A percentile compares a stretch with the other conserved stretches of the same genome.
Evolutionary conservation across 176 grass and related monocot genomes (phyloP).

Genomic region (Zea mays): Zm-B73-REFERENCE-NAM-5.0 NC_050104.1:111410001-111410500

Average conservation of each 20-base stretch:
- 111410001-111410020: neutral
- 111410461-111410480: conserved; percentile 28
- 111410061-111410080: neutral
- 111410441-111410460: conserved; percentile 39
- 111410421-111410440: conserved; percentile 49
- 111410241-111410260: neutral
- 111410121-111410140: neutral
- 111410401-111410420: conserved; percentile 51
- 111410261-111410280: neutral
- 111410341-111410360: conserved; percentile 78
- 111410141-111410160: neutral
- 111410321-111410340: neutral
- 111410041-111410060: neutral
- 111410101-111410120: neutral
- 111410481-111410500: conserved; percentile 39
- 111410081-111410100: neutral
- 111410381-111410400: conserved; percentile 58
- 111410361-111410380: conserved; percentile 84
- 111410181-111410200: neutral
- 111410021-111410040: neutral
- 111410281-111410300: neutral
- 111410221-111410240: neutral
- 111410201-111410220: neutral
- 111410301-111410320: neutral
- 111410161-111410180: neutral